phyloP scores from a whole-genome alignment of 768 basidiomycete species.

The Boletellus sp. region DNA sequence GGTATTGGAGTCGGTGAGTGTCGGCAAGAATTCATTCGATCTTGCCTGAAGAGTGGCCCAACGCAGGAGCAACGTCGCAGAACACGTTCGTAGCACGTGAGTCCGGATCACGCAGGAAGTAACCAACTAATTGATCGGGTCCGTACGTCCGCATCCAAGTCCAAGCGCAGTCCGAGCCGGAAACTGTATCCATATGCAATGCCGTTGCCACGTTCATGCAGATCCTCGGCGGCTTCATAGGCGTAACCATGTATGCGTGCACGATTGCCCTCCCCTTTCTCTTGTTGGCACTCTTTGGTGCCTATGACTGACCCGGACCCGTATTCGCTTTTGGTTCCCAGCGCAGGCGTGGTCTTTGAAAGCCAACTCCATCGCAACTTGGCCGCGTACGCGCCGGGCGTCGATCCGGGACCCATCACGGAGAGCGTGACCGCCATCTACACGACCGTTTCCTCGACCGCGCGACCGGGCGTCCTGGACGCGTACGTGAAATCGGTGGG shows the following conservation, averaged over 20 bases:
- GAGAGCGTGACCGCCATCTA: slow-evolving; percentile 10
- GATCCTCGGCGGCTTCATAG: slow-evolving; percentile 12
- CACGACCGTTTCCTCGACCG: neutral
- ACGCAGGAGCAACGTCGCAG: slow-evolving; percentile 4
- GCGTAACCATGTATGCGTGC: slow-evolving; percentile 4
- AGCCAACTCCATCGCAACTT: slow-evolving; percentile 8
- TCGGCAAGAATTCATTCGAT: too few species aligned
- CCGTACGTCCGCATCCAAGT: neutral
- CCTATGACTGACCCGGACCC: too few species aligned
- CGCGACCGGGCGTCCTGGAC: slow-evolving; percentile 5
- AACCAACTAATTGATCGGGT: neutral
- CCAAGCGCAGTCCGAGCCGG: slow-evolving; percentile 4
- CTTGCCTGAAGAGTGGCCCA: neutral
- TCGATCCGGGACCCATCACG: slow-evolving; percentile 9
- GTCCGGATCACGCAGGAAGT: neutral
- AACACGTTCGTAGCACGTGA: slow-evolving; percentile 12
- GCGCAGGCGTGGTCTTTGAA: slow-evolving; percentile 8
- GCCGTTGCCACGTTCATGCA: slow-evolving; percentile 10
- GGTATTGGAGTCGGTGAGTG: slow-evolving; percentile 12
- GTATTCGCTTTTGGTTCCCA: neutral
- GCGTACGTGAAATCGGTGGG: slow-evolving; percentile 13
- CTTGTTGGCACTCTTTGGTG: too few species aligned
- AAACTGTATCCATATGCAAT: slow-evolving; percentile 4
- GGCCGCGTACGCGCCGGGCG: slow-evolving; percentile 4
- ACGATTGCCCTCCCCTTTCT: too few species aligned